These are phyloP conservation scores for Exobasidium cylindrosporum DNA, from an alignment of 1,284 basidiomycete genomes.

Conservation along the genomic window DNA sequence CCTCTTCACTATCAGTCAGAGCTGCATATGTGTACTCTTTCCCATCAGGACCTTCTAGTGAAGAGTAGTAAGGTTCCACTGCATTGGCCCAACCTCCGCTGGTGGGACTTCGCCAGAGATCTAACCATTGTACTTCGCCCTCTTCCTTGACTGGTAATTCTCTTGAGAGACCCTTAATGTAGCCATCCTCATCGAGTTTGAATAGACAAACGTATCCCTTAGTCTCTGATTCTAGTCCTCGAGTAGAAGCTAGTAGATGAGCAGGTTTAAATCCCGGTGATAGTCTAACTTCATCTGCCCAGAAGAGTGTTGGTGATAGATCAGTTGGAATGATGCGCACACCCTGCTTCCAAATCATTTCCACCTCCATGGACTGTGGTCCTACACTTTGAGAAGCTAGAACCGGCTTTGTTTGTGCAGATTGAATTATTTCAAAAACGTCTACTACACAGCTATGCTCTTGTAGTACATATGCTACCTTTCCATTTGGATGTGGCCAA, in stretches of 20 bases:
- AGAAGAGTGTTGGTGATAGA: slow-evolving; percentile 31
- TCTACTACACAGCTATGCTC: slow-evolving; percentile 53
- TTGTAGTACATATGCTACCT: slow-evolving; percentile 55
- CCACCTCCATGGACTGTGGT: background rate
- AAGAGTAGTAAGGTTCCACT: slow-evolving; percentile 52
- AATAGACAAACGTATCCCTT: slow-evolving; percentile 56
- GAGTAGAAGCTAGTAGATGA: slow-evolving; percentile 56
- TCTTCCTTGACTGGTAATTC: background rate
- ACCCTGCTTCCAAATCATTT: slow-evolving; percentile 42
- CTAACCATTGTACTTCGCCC: too few relatives aligned
- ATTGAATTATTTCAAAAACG: slow-evolving; percentile 31
- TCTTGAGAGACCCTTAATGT: slow-evolving; percentile 21
- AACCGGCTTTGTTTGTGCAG: background rate
- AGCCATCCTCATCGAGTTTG: slow-evolving; percentile 41
- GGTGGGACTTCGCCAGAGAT: slow-evolving; percentile 53
- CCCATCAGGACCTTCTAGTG: slow-evolving; percentile 21
- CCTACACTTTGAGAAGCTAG: slow-evolving; percentile 6
- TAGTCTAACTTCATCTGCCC: slow-evolving; percentile 57
- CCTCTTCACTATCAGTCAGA: slow-evolving; percentile 56
- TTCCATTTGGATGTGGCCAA: slow-evolving; percentile 56
- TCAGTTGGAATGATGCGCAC: slow-evolving; percentile 50
- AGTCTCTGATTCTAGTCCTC: slow-evolving; percentile 49
- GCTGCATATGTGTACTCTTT: slow-evolving; percentile 32
- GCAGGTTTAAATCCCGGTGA: slow-evolving; percentile 33
- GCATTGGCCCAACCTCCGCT: slow-evolving; percentile 58